phyloP scores from a whole-genome alignment of 345 rosid genomes.

The thale cress (Arabidopsis thaliana) region DNA sequence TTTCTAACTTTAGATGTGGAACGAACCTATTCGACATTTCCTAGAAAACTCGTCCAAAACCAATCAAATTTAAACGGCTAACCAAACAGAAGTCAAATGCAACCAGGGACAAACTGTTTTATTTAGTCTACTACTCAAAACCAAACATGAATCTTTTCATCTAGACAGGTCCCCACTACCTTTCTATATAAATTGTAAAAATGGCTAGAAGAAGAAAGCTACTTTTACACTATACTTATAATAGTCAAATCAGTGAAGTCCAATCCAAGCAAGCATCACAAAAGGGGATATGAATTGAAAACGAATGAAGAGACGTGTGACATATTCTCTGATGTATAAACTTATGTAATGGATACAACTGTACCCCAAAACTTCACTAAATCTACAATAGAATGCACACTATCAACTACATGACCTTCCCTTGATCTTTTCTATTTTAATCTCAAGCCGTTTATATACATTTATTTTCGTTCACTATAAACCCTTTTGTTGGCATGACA shows the following conservation, averaged over 20 bases:
- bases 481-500: conserved; percentile 24
- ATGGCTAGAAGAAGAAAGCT: conserved; percentile 19
- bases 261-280: conserved; percentile 28
- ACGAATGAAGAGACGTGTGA: conserved; percentile 30
- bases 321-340: conserved; percentile 21
- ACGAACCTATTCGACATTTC: neutral
- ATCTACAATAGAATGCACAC: conserved; percentile 1
- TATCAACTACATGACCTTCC: neutral
- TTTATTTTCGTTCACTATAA: neutral
- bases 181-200: conserved; percentile 18
- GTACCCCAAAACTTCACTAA: conserved; percentile 16
- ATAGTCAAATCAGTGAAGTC: conserved; percentile 41
- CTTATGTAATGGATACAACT: conserved; percentile 27
- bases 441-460: neutral
- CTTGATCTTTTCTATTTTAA: neutral
- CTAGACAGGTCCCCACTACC: conserved; percentile 31
- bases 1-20: neutral
- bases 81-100: neutral
- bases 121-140: conserved; percentile 1
- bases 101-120: neutral
- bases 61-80: neutral
- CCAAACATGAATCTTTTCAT: conserved; percentile 18
- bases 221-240: conserved; percentile 30
- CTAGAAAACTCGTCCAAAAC: conserved; percentile 7
- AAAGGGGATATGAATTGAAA: conserved; percentile 17